Percentiles rank a stretch among this genome's conserved stretches.
phyloP scores from a whole-genome alignment of 2,329 filamentous ascomycete genomes.

The Fusarium napiforme region DNA sequence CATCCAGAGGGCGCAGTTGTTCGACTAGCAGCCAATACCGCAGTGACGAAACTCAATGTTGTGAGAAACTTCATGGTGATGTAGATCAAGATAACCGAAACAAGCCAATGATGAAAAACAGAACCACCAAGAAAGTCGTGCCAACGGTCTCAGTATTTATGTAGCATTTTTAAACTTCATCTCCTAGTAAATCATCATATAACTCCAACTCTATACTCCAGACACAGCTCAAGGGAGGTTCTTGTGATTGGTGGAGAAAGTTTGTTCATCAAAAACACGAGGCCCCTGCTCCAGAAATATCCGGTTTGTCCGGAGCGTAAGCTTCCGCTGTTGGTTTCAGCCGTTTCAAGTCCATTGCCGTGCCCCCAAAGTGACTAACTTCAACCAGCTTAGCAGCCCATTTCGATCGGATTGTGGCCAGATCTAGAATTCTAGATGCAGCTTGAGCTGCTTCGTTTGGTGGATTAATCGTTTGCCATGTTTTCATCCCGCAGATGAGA shows the following conservation, averaged over 20 bases:
- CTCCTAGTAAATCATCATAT: neutral
- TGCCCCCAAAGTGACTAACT: neutral
- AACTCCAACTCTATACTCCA: neutral
- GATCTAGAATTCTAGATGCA: neutral
- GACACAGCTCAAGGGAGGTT: neutral
- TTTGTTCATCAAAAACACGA: neutral
- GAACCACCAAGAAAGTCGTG: neutral
- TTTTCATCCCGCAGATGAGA: neutral
- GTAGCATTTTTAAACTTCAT: neutral
- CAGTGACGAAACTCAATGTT: constrained; percentile 22
- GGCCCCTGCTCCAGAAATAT: neutral
- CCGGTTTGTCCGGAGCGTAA: constrained; percentile 7
- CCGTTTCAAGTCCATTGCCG: constrained; percentile 19
- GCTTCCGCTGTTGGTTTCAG: constrained; percentile 31
- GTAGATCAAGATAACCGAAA: neutral
- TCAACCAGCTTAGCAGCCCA: neutral
- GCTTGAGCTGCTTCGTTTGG: neutral
- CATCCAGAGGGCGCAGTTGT: constrained; percentile 59
- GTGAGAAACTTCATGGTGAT: constrained; percentile 36
- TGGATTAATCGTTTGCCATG: neutral
- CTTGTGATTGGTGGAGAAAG: constrained; percentile 32
- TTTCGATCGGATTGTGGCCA: neutral
- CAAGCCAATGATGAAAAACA: neutral
- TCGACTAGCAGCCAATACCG: constrained; percentile 47
- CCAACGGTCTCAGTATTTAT: neutral